Evolutionary conservation across 2,329 filamentous ascomycete genomes (phyloP).

Genomic region (Emericellopsis atlantica): DNA sequence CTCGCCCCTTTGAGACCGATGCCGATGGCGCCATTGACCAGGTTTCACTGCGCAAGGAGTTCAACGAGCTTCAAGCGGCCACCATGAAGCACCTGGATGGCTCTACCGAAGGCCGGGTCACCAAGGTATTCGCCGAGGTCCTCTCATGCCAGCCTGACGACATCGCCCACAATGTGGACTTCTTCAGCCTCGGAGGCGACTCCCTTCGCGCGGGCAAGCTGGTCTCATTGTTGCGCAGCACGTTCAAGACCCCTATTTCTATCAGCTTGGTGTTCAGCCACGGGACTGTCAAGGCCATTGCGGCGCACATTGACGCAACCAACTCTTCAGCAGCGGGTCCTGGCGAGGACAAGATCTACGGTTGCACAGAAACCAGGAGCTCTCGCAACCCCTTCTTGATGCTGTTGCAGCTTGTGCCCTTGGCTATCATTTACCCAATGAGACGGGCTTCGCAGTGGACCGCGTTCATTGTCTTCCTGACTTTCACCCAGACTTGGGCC

Average conservation of each 20-base stretch:
- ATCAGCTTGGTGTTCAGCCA: slow-evolving; percentile 38
- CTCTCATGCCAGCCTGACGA: slow-evolving; percentile 25
- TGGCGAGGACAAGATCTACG: slow-evolving; percentile 11
- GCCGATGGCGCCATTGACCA: slow-evolving; percentile 18
- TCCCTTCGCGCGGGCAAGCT: slow-evolving; percentile 39
- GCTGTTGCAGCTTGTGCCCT: slow-evolving; percentile 34
- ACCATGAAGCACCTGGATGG: slow-evolving; percentile 9
- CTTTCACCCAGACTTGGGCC: slow-evolving; percentile 22
- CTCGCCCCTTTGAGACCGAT: slow-evolving; percentile 19
- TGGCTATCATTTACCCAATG: slow-evolving; percentile 35
- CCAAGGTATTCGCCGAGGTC: slow-evolving; percentile 29
- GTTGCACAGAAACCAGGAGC: slow-evolving; percentile 27
- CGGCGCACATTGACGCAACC: slow-evolving; percentile 18
- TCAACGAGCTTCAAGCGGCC: slow-evolving; percentile 12
- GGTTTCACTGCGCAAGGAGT: slow-evolving; percentile 17
- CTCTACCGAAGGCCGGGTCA: slow-evolving; percentile 23
- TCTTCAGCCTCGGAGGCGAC: slow-evolving; percentile 40
- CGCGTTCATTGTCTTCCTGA: slow-evolving; percentile 33
- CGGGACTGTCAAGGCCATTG: slow-evolving; percentile 27
- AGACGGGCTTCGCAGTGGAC: slow-evolving; percentile 39
- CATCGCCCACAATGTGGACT: slow-evolving; percentile 28
- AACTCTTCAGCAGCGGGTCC: background rate
- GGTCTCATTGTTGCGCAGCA: slow-evolving; percentile 33
- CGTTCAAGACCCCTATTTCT: slow-evolving; percentile 33
- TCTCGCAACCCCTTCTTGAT: slow-evolving; percentile 36